phyloP scores from a whole-genome alignment of 2,329 filamentous ascomycete species.

The Diaporthe destruens region DNA sequence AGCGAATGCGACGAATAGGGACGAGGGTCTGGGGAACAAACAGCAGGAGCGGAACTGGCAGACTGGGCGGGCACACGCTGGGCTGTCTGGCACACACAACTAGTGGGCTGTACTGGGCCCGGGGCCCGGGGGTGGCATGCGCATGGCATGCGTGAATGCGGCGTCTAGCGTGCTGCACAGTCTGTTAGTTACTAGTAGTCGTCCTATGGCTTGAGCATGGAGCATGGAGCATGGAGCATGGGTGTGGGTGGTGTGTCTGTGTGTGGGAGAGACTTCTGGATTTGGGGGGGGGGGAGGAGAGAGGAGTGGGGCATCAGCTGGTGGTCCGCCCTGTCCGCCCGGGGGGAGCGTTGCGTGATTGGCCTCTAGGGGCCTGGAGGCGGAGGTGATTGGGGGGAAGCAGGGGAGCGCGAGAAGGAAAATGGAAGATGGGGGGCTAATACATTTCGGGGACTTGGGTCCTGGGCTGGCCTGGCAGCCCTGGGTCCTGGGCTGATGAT shows the following conservation, averaged over 20 bases:
- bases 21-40: slow-evolving; percentile 26
- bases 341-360: slow-evolving; percentile 45
- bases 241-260: slow-evolving; percentile 7
- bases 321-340: slow-evolving; percentile 34
- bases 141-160: slow-evolving; percentile 19
- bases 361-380: slow-evolving; percentile 37
- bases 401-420: not conserved
- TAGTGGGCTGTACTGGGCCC: not conserved
- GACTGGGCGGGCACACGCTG: not conserved
- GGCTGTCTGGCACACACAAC: not conserved
- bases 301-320: slow-evolving; percentile 35
- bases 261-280: not conserved
- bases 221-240: slow-evolving; percentile 4
- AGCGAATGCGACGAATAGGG: slow-evolving; percentile 31
- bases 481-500: not conserved
- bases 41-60: slow-evolving; percentile 20
- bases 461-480: slow-evolving; percentile 11
- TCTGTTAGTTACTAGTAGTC: slow-evolving; percentile 4
- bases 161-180: slow-evolving; percentile 26
- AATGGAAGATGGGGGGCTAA: slow-evolving; percentile 8
- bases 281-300: slow-evolving; percentile 4
- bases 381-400: slow-evolving; percentile 22
- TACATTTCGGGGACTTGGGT: slow-evolving; percentile 12
- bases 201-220: not conserved
- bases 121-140: not conserved